Percentiles rank a stretch among this genome's conserved stretches.
Evolutionary conservation across 2,329 filamentous ascomycete species (phyloP).

Genomic region (Xylariomycetidae sp.): DNA sequence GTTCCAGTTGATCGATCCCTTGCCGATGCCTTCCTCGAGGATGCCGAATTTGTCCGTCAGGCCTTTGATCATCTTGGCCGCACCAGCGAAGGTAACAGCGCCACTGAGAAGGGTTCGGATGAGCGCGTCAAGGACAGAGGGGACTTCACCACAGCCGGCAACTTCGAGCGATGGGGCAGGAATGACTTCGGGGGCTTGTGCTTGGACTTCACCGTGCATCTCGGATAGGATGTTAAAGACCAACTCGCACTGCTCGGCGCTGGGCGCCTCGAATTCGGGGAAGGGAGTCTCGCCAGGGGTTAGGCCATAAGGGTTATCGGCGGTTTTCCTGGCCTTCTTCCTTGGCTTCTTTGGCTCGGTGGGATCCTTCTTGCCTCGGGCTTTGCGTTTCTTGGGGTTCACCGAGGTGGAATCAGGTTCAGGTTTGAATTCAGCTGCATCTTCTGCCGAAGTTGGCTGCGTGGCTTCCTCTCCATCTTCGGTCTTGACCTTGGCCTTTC

Average conservation of each 20-base stretch:
- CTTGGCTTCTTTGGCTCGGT: slow-evolving; percentile 13
- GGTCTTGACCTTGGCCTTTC: slow-evolving; percentile 1
- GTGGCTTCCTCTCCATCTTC: neutral
- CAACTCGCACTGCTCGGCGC: slow-evolving; percentile 62
- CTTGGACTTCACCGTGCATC: slow-evolving; percentile 59
- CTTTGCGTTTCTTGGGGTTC: slow-evolving; percentile 6
- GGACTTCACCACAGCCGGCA: slow-evolving; percentile 61
- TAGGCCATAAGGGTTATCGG: slow-evolving; percentile 44
- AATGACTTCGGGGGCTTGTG: slow-evolving; percentile 54
- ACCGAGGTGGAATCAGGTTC: neutral
- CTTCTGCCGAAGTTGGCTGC: neutral
- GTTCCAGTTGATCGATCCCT: slow-evolving; percentile 72
- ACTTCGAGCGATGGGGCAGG: slow-evolving; percentile 66
- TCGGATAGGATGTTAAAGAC: slow-evolving; percentile 62
- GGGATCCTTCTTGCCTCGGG: neutral
- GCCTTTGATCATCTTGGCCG: slow-evolving; percentile 61
- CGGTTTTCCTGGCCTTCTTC: slow-evolving; percentile 22
- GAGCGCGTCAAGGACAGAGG: slow-evolving; percentile 49
- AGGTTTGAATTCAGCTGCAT: slow-evolving; percentile 1
- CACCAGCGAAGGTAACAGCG: slow-evolving; percentile 44
- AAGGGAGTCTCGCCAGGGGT: slow-evolving; percentile 60
- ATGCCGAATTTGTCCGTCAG: slow-evolving; percentile 62
- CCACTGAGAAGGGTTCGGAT: slow-evolving; percentile 50
- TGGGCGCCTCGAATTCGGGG: slow-evolving; percentile 62
- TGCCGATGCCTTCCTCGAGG: slow-evolving; percentile 57